Conservation (phyloP, 1,139 yeast species). For the Debaryomycetaceae sp. region DNA sequence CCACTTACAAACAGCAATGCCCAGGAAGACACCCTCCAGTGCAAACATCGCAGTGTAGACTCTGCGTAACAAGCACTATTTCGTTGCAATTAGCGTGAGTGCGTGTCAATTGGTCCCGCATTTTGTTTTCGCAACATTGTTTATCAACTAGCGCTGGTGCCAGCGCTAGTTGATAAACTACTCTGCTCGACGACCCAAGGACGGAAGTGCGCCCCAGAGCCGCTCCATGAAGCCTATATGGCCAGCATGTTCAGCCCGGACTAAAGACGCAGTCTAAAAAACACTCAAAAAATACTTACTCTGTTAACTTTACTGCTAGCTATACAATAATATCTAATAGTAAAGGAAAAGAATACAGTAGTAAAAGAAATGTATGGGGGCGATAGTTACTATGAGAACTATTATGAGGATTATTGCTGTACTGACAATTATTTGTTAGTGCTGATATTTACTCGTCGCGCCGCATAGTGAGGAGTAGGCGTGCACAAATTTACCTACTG, state of each 20-base stretch:
- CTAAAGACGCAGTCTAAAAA: neutral
- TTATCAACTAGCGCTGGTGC: neutral
- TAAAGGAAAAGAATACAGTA: conserved; percentile 1
- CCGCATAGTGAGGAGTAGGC: neutral
- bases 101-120: neutral
- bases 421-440: conserved; percentile 16
- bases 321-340: neutral
- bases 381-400: conserved; percentile 3
- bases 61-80: neutral
- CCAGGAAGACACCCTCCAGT: neutral
- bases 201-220: neutral
- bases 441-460: conserved; percentile 13
- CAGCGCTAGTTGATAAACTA: neutral
- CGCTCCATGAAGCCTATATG: neutral
- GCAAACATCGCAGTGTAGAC: neutral
- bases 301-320: conserved; percentile 1
- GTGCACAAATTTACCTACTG: conserved; percentile 8
- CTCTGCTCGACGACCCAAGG: neutral
- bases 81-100: neutral
- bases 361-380: conserved; percentile 4
- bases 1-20: neutral
- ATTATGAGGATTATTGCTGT: conserved; percentile 10
- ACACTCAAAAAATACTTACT: neutral
- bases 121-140: conserved; percentile 3
- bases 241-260: neutral